Conservation (phyloP, 148 eudicot species). For the Nepenthes mirabilis region DNA sequence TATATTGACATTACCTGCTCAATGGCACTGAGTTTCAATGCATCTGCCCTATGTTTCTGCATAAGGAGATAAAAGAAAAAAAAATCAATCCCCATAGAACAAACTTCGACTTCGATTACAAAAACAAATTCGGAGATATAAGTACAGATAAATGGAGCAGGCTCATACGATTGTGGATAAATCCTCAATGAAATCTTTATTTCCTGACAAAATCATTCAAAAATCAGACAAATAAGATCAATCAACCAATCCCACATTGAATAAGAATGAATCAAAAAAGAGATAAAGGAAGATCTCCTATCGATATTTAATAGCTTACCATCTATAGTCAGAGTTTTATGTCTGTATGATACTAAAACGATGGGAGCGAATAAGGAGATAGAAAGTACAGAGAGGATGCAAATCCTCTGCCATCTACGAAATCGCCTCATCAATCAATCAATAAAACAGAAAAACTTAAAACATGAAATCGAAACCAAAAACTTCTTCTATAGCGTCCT, state of each 20-base stretch:
- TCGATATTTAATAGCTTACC: constrained; percentile 17
- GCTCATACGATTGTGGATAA: constrained; percentile 56
- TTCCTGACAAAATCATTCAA: constrained; percentile 23
- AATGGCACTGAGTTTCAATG: constrained; percentile 32
- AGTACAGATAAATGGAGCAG: constrained; percentile 1
- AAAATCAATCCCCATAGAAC: not conserved
- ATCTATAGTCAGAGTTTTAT: constrained; percentile 26
- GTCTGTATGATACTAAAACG: constrained; percentile 38
- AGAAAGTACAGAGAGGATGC: constrained; percentile 68
- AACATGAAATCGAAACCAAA: not conserved
- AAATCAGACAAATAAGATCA: not conserved
- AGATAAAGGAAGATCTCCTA: not conserved
- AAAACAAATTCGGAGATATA: not conserved
- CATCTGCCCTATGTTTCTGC: constrained; percentile 57
- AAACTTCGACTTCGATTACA: not conserved
- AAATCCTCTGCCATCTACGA: constrained; percentile 75
- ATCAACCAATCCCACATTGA: not conserved
- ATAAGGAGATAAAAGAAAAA: constrained; percentile 7
- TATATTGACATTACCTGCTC: constrained; percentile 36
- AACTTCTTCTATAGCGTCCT: not conserved
- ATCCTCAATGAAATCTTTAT: constrained; percentile 41
- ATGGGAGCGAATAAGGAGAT: constrained; percentile 57
- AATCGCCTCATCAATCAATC: constrained; percentile 44
- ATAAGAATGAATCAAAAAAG: not conserved
- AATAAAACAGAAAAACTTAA: not conserved